Base-by-base conservation (phyloP, 495 filamentous ascomycete genomes). In the Podospora pseudopauciseta region DNA sequence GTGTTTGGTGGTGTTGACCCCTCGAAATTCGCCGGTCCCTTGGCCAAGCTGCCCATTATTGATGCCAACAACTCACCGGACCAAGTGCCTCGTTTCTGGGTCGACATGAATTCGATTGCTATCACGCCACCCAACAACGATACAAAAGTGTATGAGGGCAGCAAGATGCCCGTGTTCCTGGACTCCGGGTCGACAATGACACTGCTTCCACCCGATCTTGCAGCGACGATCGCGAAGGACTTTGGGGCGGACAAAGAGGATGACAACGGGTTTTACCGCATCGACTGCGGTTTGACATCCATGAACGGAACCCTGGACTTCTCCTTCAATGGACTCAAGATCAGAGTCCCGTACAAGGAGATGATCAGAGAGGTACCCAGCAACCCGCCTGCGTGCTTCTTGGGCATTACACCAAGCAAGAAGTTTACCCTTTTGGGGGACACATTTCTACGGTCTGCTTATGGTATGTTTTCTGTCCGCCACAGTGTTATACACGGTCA, bases 1-100 rank as follows among this genome's bases (percentile, higher is more conserved):
- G 85, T 99, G 27, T 99, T 99, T 73, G 95, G 95, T 27, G 95
- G 94, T 18, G 86, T 99, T 49, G 90, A 99, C 74, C 93, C 90
- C 0, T 87, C 82, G 55, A 97, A 97, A 76, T 99, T 90, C 75
- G 80, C 80, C 16, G 95, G 93, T 19, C 70, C 80, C 1, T 85
- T 99, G 13, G 77, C 87, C 64, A 89, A 83, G 5, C 74, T 94
- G 13, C 91, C 91, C 18, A 85, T 96, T 34, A 80, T 89, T 26
- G 80, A 81, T 6, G 82, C 84, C 64, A 66, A 30, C 11, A 39
- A 71, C 9, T 77, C 80, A 2, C 82, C 82, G 13, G 82, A 84
- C 67, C 13, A 67, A 18, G 81, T 83, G 2, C 82, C 81, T 11
- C 73, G 81, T 18, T 83, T 81, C 62, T 86, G 85, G 69, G 85